Conservation (phyloP, 2,329 filamentous ascomycete genomes). For the Cucurbitaria berberidis region DNA sequence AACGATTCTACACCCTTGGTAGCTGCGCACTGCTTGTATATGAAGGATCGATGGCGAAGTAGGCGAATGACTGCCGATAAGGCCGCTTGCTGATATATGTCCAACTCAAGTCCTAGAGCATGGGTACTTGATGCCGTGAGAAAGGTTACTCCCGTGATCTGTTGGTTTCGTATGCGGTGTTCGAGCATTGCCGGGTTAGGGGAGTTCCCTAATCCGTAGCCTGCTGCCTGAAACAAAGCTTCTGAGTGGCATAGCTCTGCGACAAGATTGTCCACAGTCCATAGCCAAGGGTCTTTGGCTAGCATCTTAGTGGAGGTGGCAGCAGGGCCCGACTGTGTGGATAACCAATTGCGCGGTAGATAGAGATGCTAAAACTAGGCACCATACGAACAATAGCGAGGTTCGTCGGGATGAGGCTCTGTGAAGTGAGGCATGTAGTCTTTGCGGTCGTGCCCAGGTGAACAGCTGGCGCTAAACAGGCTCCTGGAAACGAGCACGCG, state of each 20-base stretch:
- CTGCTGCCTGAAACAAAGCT: slow-evolving; percentile 54
- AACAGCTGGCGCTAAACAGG: neutral
- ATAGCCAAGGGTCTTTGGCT: slow-evolving; percentile 70
- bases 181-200: slow-evolving; percentile 63
- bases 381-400: neutral
- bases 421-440: no score
- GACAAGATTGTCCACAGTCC: slow-evolving; percentile 72
- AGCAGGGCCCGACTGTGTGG: no score
- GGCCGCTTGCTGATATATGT: slow-evolving; percentile 62
- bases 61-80: slow-evolving; percentile 64
- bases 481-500: neutral
- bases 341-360: neutral
- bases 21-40: slow-evolving; percentile 8
- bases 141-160: slow-evolving; percentile 69
- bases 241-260: slow-evolving; percentile 66
- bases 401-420: no score
- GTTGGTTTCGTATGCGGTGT: slow-evolving; percentile 62
- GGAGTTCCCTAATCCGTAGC: slow-evolving; percentile 37
- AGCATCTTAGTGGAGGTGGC: neutral
- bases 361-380: neutral
- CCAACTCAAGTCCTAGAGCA: slow-evolving; percentile 56
- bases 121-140: slow-evolving; percentile 62
- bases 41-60: slow-evolving; percentile 51
- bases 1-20: slow-evolving; percentile 6
- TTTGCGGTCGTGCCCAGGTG: neutral